Base-by-base conservation (phyloP, 805 yeast genomes). In the Vanderwaltozyma polyspora region DNA sequence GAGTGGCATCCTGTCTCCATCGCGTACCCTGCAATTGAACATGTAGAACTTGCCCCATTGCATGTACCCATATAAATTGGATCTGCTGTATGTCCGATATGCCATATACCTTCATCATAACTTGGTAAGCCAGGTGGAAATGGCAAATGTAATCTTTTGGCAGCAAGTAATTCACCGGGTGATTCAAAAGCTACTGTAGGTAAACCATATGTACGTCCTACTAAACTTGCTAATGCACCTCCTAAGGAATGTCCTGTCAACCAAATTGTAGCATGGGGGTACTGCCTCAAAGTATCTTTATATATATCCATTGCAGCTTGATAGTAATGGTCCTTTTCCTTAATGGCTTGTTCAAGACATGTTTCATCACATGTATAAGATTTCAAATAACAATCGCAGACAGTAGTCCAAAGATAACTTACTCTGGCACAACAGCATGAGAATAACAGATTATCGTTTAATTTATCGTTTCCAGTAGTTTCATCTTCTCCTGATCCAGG, bases 11-110 rank as follows among this genome's bases (percentile, higher is more conserved):
- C 79, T 0, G 95, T 79, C 51, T 91, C 98, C 95, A 91, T 79
- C 9, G 97, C 98, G 57, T 85, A 91, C 0, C 98, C 98, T 1
- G 83, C 95, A 7, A 84, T 67, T 39, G 89, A 77, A 57, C 98
- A 91, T 2, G 87, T 60, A 0, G 93, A 79, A 4, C 89, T 75
- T 1, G 91, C 93, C 8, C 98, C 98, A 50, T 82, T 86, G 55
- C 98, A 91, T 7, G 85, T 87, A 0, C 98, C 98, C 89, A 87
- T 80, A 50, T 68, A 91, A 2, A 91, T 83, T 1, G 98, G 98
- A 55, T 91, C 98, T 0, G 95, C 97, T 2, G 91, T 91, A 55
- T 91, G 89, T 3, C 98, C 98, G 52, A 91, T 63, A 54, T 91
- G 96, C 93, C 94, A 91, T 8, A 91, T 72, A 43, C 83, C 79